Conservation (phyloP, 768 basidiomycete species). For the Mycena amicta region DNA sequence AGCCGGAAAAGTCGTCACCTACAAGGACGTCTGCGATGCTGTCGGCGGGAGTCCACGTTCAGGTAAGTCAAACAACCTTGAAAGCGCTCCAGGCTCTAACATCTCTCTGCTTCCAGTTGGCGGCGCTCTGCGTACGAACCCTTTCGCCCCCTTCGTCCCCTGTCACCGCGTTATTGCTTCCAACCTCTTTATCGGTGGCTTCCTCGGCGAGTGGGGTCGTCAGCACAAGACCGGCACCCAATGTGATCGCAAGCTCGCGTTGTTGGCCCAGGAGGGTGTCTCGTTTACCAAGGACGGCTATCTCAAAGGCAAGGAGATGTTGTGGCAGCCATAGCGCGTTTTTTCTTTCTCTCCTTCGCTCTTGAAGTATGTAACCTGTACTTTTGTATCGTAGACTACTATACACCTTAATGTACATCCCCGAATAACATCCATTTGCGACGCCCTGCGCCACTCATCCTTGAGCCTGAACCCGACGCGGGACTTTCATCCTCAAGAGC, state of each 20-base stretch:
- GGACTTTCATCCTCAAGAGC: no score
- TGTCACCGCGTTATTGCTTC: slow-evolving; percentile 74
- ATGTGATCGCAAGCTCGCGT: slow-evolving; percentile 48
- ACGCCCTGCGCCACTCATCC: no score
- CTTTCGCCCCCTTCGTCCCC: slow-evolving; percentile 67
- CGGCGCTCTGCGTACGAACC: slow-evolving; percentile 61
- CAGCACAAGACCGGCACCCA: slow-evolving; percentile 43
- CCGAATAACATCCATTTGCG: no score
- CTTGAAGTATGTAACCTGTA: not conserved
- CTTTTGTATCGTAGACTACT: not conserved
- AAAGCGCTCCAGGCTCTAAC: not conserved
- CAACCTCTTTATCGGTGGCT: slow-evolving; percentile 62
- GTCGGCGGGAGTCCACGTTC: slow-evolving; percentile 67
- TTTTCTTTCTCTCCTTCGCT: not conserved
- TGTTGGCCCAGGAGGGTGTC: slow-evolving; percentile 58
- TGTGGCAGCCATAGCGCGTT: slow-evolving; percentile 8
- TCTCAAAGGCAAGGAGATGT: slow-evolving; percentile 27
- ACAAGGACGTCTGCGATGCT: slow-evolving; percentile 52
- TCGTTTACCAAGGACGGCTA: slow-evolving; percentile 48
- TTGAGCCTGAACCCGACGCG: no score
- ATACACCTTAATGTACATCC: no score
- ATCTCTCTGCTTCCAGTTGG: slow-evolving; percentile 47
- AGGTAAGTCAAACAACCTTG: slow-evolving; percentile 42
- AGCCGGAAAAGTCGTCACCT: slow-evolving; percentile 54
- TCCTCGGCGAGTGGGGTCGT: slow-evolving; percentile 61